Evolutionary conservation across 495 filamentous ascomycete genomes (phyloP), one percentile per base, ranked within the genome.

Genomic region (Talaromyces ruber): DNA sequence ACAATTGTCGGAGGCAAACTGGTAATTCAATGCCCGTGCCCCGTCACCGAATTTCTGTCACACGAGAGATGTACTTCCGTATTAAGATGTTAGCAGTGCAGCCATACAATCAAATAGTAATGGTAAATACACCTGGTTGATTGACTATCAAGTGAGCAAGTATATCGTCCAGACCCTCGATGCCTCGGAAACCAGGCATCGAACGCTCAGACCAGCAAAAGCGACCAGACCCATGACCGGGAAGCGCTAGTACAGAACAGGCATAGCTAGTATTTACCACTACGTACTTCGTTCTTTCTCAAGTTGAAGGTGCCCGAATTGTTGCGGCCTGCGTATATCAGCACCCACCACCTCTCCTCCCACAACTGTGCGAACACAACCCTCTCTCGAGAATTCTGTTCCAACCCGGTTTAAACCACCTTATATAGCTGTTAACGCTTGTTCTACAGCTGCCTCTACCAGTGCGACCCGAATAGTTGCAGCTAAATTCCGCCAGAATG

Each of bases 401-500:
- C 29, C 55, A 50, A 58, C 30, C 55, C 55, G 12, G 0, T 24
- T 39, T 55, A 11, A 16, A 26, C 37, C 21, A 16, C 18, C 16
- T 51, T 32, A 30, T 58, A 57, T 34, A 53, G 50, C 32, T 39
- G 34, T 6, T 12, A 30, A 16, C 43, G 16, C 43, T 32, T 45
- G 7, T n/a, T 34, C 37, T 51, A 45, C 59, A 50, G 45, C 59
- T 60, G 45, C 59, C n/a, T 21, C 29, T 9, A 45, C 47, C 34
- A 59, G 16, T 29, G 59, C 59, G 59, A 60, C 59, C 30, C 21
- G 25, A 51, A 52, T 50, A 62, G 8, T 39, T 30, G 22, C 52
- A 45, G 37, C 25, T 29, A 50, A 63, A 18, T 50, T 25, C 70
- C 70, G 77, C 75, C 76, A 67, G 72, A 75, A 80, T 80, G 77